These are phyloP conservation scores for Sporisorium scitamineum DNA, from an alignment of 1,284 basidiomycete genomes.

Conservation along the genomic window DNA sequence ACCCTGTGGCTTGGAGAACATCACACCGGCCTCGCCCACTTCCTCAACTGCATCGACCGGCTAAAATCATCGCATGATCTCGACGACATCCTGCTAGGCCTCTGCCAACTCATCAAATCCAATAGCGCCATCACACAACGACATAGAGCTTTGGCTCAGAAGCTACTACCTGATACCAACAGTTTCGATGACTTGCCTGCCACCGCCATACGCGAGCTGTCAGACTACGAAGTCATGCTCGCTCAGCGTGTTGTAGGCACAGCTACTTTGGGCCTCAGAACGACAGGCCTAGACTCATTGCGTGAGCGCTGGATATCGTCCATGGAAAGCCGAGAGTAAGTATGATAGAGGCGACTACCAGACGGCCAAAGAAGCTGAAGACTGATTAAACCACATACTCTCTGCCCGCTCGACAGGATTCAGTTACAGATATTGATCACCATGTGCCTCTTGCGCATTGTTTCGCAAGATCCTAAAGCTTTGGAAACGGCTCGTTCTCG, in stretches of 20 bases:
- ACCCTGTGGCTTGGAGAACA: slow-evolving; percentile 45
- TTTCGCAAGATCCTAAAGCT: slow-evolving; percentile 40
- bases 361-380: neutral
- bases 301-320: slow-evolving; percentile 30
- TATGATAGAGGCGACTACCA: neutral
- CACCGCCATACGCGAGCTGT: neutral
- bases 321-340: slow-evolving; percentile 53
- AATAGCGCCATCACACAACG: slow-evolving; percentile 26
- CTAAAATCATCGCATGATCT: slow-evolving; percentile 16
- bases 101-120: slow-evolving; percentile 32
- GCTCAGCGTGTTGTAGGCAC: slow-evolving; percentile 9
- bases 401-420: slow-evolving; percentile 18
- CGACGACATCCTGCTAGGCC: slow-evolving; percentile 22
- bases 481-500: slow-evolving; percentile 32
- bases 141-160: slow-evolving; percentile 8
- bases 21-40: slow-evolving; percentile 39
- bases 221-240: slow-evolving; percentile 22
- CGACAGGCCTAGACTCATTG: slow-evolving; percentile 1
- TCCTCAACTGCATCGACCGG: slow-evolving; percentile 36
- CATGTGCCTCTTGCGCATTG: slow-evolving; percentile 37
- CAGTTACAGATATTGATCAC: slow-evolving; percentile 50
- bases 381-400: neutral
- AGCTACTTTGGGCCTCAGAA: neutral
- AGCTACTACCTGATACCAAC: neutral
- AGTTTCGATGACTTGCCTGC: neutral